phyloP scores from a whole-genome alignment of 768 basidiomycete genomes.

The Tephrocybe sp. region DNA sequence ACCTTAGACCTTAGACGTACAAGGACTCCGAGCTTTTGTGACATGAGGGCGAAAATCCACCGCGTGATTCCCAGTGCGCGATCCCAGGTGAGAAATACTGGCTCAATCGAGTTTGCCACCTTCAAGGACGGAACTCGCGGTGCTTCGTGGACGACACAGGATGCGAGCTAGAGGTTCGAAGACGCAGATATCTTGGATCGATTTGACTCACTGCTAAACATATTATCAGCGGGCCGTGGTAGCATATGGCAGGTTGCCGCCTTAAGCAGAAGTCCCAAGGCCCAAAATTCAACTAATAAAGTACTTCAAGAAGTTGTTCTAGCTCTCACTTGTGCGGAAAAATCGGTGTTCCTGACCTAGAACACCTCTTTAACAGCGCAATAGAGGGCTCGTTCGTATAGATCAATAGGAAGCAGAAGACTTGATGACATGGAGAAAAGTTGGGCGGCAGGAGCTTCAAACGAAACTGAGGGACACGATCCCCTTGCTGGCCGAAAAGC shows the following conservation, averaged over 20 bases:
- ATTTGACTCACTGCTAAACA: background rate
- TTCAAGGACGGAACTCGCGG: too few relatives aligned
- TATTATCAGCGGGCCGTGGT: background rate
- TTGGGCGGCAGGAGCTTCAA: background rate
- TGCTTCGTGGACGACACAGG: too few relatives aligned
- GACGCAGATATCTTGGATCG: background rate
- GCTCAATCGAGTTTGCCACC: too few relatives aligned
- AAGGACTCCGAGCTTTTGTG: background rate
- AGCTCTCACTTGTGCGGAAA: background rate
- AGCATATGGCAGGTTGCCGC: background rate
- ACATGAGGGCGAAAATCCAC: background rate
- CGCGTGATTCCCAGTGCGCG: too few relatives aligned
- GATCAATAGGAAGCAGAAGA: background rate
- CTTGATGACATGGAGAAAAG: background rate
- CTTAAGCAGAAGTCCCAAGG: background rate
- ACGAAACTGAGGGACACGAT: slow-evolving; percentile 7
- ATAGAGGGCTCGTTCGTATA: background rate
- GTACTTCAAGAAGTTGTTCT: background rate
- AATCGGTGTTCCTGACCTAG: background rate
- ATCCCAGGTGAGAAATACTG: too few relatives aligned
- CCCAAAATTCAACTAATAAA: background rate
- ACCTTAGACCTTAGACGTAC: too few relatives aligned
- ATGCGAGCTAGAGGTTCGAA: background rate
- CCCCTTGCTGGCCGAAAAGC: slow-evolving; percentile 7
- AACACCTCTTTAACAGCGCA: background rate